phyloP scores from a whole-genome alignment of 116 monocot genomes.

The Zostera marina region DNA sequence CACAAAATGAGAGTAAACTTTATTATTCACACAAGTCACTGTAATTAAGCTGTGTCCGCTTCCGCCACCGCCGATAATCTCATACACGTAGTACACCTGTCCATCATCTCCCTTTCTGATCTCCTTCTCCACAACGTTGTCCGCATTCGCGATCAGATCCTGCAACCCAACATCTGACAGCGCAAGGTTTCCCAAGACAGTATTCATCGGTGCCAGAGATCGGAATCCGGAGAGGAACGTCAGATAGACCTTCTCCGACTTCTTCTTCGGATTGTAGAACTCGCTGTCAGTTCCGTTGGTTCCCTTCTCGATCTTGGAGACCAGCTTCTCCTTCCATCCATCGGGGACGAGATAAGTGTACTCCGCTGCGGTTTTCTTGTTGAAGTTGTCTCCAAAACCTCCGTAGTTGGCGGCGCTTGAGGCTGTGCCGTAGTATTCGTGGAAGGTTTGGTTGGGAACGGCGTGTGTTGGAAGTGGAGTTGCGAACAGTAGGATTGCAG shows the following conservation, averaged over 20 bases:
- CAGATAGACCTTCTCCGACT: conserved; percentile 68
- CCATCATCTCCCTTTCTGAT: conserved; percentile 34
- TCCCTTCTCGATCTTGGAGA: conserved; percentile 96
- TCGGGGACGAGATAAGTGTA: conserved; percentile 81
- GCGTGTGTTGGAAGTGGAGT: conserved; percentile 12
- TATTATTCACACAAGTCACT: conserved; percentile 81
- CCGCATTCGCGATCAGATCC: conserved; percentile 65
- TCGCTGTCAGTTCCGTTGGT: conserved; percentile 96
- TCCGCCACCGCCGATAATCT: conserved; percentile 49
- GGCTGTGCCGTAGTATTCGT: conserved; percentile 91
- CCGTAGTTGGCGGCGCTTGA: conserved; percentile 97
- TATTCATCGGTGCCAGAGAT: conserved; percentile 53
- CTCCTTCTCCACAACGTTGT: conserved; percentile 39
- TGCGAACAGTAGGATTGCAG: conserved; percentile 17
- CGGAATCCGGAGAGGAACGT: conserved; percentile 76
- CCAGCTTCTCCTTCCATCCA: conserved; percentile 79
- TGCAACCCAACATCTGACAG: conserved; percentile 80
- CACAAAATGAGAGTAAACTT: conserved; percentile 84
- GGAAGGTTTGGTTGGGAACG: conserved; percentile 21
- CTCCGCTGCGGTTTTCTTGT: conserved; percentile 76
- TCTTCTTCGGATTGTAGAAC: conserved; percentile 91
- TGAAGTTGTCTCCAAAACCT: conserved; percentile 80
- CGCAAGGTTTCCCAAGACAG: conserved; percentile 71
- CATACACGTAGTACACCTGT: conserved; percentile 81
- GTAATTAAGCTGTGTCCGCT: conserved; percentile 56